phyloP scores from a whole-genome alignment of 139 green algal species.

The Eudorina sp. region DNA sequence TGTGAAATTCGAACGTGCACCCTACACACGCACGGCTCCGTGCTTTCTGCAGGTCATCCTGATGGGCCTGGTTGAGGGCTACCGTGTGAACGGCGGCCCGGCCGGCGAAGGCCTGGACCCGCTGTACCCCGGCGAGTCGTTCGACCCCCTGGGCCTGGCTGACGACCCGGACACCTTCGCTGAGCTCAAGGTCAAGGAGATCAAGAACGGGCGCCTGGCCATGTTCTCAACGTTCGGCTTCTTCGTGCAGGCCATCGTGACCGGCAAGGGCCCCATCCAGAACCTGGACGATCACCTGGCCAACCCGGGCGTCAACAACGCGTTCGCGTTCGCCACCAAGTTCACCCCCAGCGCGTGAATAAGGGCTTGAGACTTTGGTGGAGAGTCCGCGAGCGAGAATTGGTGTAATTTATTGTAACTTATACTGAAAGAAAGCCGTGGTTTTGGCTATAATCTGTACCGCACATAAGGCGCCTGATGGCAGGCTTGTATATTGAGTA shows the following conservation, averaged over 20 bases:
- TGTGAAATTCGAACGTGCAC: no score
- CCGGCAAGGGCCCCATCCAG: slow-evolving; percentile 72
- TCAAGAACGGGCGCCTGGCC: slow-evolving; percentile 94
- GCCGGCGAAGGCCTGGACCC: slow-evolving; percentile 84
- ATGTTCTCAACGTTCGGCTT: slow-evolving; percentile 86
- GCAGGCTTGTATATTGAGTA: no score
- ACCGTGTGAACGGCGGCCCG: slow-evolving; percentile 85
- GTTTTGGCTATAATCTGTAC: no score
- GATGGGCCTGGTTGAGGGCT: slow-evolving; percentile 90
- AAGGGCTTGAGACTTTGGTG: no score
- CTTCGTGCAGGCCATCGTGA: slow-evolving; percentile 85
- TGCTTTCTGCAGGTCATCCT: slow-evolving; percentile 89
- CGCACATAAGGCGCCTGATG: no score
- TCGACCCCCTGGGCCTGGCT: slow-evolving; percentile 96
- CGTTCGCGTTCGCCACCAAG: slow-evolving; percentile 70
- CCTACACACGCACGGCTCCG: no score
- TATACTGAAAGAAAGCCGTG: no score
- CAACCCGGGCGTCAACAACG: slow-evolving; percentile 70
- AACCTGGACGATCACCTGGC: slow-evolving; percentile 79
- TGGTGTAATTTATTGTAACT: no score
- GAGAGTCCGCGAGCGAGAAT: no score
- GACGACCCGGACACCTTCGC: slow-evolving; percentile 92
- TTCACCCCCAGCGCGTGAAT: slow-evolving; percentile 63
- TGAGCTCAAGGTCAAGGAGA: slow-evolving; percentile 95
- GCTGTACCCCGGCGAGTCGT: slow-evolving; percentile 93